Base-by-base conservation (phyloP, 257 asterid genomes). In the Capsicum pubescens region DNA sequence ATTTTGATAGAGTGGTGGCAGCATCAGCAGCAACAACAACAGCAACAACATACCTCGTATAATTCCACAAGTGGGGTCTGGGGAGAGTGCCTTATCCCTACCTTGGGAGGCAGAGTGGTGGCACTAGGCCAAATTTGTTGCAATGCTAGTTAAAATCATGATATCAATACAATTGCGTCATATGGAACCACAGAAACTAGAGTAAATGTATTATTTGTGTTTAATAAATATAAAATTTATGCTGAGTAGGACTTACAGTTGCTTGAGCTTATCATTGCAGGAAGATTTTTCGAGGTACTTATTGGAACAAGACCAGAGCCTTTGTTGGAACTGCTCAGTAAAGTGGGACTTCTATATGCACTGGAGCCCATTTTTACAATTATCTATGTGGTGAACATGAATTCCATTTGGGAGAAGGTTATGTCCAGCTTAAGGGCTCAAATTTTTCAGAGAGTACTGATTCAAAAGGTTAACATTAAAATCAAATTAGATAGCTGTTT, bases 341-440 rank as follows among this genome's bases (percentile, higher is more conserved):
- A 88, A 87, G 91, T 93, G 82, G 98, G 92, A 69, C 68, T 93
- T 83, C 86, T 96, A 70, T 96, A 94, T 82, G 57, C 91, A 21
- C 79, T 93, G 89, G 98, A 96, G 90, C 98, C 98, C 64, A 90
- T 94, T 76, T 93, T 89, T 84, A 94, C 98, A 9, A 86, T 96
- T 71, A 88, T 93, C 64, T 96, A 91, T 68, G 98, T 93, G 83
- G 89, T 88, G 50, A 96, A 94, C 91, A 94, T 96, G 98, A 96
- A 90, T 89, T 82, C 91, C 83, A 92, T 93, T 79, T 96, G 99
- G 98, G 99, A 96, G 93, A 96, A 96, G 88, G 98, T 94, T 88
- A 94, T 96, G 99, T 87, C 98, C 52, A 93, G 98, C 91, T 89
- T 96, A 90, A 89, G 98, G 91, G 98, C 98, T 89, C 98, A 96